phyloP scores from a whole-genome alignment of 2,329 filamentous ascomycete species.

The Fusarium sp. region DNA sequence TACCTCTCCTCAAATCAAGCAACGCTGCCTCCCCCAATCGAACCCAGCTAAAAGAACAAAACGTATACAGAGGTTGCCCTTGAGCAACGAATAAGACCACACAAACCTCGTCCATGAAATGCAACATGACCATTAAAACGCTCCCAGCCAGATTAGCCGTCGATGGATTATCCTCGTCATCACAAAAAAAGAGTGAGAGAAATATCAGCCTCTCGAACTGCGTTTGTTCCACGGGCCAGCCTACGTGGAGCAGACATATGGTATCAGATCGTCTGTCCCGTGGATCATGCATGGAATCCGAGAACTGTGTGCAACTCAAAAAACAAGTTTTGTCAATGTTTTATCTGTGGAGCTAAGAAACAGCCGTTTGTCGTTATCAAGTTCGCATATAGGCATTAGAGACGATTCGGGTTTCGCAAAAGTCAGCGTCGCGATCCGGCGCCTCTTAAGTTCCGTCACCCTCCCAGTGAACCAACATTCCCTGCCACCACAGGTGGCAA shows the following conservation, averaged over 20 bases:
- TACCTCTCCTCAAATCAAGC: conserved; percentile 22
- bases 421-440: conserved; percentile 49
- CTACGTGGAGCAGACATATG: conserved; percentile 43
- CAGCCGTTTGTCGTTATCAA: conserved; percentile 60
- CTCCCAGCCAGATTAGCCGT: conserved; percentile 38
- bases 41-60: conserved; percentile 38
- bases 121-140: conserved; percentile 27
- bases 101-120: conserved; percentile 41
- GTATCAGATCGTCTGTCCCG: conserved; percentile 38
- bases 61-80: conserved; percentile 43
- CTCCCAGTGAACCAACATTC: conserved; percentile 51
- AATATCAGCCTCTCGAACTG: conserved; percentile 37
- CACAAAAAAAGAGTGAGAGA: conserved; percentile 41
- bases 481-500: conserved; percentile 48
- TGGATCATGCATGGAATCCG: conserved; percentile 43
- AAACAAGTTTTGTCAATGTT: conserved; percentile 54
- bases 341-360: conserved; percentile 61
- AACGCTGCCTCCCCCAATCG: conserved; percentile 23
- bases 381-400: conserved; percentile 58
- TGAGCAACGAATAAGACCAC: conserved; percentile 38
- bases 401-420: conserved; percentile 53
- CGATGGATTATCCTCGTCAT: conserved; percentile 36
- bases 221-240: conserved; percentile 40
- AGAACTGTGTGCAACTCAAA: conserved; percentile 49
- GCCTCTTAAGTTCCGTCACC: conserved; percentile 48